These are phyloP conservation scores for Ophiostoma montium DNA, from an alignment of 2,329 filamentous ascomycete species.

Conservation along the genomic window DNA sequence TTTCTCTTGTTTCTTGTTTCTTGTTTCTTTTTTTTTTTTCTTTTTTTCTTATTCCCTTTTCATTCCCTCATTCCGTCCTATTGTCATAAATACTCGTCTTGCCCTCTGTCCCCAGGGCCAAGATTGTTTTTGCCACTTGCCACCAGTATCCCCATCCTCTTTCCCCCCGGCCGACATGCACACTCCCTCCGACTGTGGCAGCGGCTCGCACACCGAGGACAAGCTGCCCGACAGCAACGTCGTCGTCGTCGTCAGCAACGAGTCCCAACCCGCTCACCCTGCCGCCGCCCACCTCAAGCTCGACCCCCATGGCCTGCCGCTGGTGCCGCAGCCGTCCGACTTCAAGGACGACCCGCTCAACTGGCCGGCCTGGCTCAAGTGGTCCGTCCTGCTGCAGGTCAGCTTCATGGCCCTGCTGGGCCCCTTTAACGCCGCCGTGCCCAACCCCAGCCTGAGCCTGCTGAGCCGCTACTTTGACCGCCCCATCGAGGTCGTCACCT, in stretches of 20 bases:
- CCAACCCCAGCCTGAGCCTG: slow-evolving; percentile 9
- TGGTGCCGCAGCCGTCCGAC: slow-evolving; percentile 11
- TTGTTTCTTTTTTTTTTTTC: too few relatives aligned
- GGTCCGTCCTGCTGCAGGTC: slow-evolving; percentile 12
- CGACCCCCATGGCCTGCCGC: slow-evolving; percentile 11
- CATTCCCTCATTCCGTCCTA: too few relatives aligned
- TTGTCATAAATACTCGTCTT: too few relatives aligned
- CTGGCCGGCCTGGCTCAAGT: slow-evolving; percentile 13
- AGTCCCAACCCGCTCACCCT: too few relatives aligned
- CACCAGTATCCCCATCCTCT: not conserved
- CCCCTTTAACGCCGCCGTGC: slow-evolving; percentile 11
- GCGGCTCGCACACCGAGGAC: slow-evolving; percentile 7
- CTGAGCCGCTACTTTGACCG: slow-evolving; percentile 4
- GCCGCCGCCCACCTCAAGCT: slow-evolving; percentile 2
- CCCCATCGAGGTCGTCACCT: slow-evolving; percentile 7
- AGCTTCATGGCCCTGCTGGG: slow-evolving; percentile 12
- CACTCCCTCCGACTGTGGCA: slow-evolving; percentile 2
- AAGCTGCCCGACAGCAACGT: not conserved
- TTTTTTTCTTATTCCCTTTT: too few relatives aligned
- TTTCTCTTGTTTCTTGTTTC: too few relatives aligned
- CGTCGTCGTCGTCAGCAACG: not conserved
- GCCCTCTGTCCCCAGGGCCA: too few relatives aligned
- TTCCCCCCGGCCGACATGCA: not conserved
- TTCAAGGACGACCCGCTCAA: slow-evolving; percentile 12
- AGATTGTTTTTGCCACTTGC: too few relatives aligned